Evolutionary conservation across 371 early-diverging fungal species (phyloP), one percentile per base, ranked within the genome.

Genomic region (Syncephalis plumigaleata): DNA sequence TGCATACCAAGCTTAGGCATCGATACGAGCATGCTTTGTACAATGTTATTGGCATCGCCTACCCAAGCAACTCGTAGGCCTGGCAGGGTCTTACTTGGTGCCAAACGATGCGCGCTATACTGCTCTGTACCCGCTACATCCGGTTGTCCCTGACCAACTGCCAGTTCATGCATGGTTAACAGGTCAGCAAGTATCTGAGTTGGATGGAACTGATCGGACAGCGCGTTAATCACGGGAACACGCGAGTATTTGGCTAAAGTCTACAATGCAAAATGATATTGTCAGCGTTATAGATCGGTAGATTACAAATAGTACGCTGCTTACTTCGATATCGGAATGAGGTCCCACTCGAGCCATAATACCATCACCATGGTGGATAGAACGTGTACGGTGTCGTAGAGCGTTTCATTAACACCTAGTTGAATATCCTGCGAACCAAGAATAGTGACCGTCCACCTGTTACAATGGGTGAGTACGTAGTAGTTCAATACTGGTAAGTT

Each of bases 31-130:
- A 93, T 70, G 52, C 88, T 87, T 56, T 89, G 84, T 21, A 91
- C 62, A 27, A 96, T 84, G 63, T 96, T 96, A 67, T 96, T 96
- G 23, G 85, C 81, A 59, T 96, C 97, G 45, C 97, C 97, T 5
- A 96, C 80, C 94, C 95, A 96, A 11, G 92, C 90, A 16, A 91
- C 77, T 24, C 73, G 75, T 13, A 85, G 60, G 0, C 78, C 78
- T 15, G 67, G 66, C 24, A 87, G 56, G 0, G 74, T 72, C 39
- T 77, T 64, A 15, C 62, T 46, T 31, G 60, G 73, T 47, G 72
- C 66, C 17, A 61, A 60, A 23, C 62, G 52, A 52, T 66, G 59
- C 39, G 76, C 57, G 25, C 61, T 57, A 60, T 72, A 72, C 16
- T 52, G 51, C 17, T 48, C 59, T 4, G 31, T 31, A 31, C 31